These are phyloP conservation scores for Phyllachora maydis DNA, from an alignment of 2,329 filamentous ascomycete genomes.

Conservation along the genomic window DNA sequence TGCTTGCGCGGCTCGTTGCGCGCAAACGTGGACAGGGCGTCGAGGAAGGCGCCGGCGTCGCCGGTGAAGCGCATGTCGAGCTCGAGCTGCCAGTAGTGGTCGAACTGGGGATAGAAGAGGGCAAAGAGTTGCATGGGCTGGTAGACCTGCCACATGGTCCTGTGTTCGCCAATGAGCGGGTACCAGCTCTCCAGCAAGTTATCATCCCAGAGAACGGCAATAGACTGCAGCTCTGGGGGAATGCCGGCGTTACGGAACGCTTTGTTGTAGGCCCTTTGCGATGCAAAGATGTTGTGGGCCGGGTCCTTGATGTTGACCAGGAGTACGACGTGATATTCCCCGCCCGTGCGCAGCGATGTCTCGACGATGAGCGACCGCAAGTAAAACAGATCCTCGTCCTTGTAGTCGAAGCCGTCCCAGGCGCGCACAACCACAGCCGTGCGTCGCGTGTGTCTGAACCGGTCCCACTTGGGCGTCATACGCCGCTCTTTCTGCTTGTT, in stretches of 20 bases:
- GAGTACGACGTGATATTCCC: constrained; percentile 41
- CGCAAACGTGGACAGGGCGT: constrained; percentile 16
- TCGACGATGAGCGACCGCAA: constrained; percentile 45
- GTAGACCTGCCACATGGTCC: constrained; percentile 12
- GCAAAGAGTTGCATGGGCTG: constrained; percentile 14
- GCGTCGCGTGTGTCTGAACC: constrained; percentile 8
- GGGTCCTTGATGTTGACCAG: constrained; percentile 40
- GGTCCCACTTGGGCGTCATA: constrained; percentile 9
- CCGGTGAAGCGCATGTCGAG: constrained; percentile 19
- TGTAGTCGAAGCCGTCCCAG: constrained; percentile 30
- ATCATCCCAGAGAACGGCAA: constrained; percentile 52
- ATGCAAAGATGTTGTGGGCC: constrained; percentile 31
- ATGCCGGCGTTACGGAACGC: constrained; percentile 26
- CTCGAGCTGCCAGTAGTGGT: constrained; percentile 19
- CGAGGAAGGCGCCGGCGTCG: constrained; percentile 11
- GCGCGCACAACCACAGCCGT: constrained; percentile 10
- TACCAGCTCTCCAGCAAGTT: constrained; percentile 46
- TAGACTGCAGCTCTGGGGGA: constrained; percentile 44
- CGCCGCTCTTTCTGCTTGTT: no score
- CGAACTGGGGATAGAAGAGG: constrained; percentile 13
- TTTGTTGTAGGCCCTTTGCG: constrained; percentile 26
- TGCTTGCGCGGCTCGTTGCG: constrained; percentile 32
- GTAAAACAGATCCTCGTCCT: constrained; percentile 36
- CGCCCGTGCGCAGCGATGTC: constrained; percentile 35
- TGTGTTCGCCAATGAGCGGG: constrained; percentile 22